Conservation (phyloP, 2,329 filamentous ascomycete genomes). For the Fusarium sp. region DNA sequence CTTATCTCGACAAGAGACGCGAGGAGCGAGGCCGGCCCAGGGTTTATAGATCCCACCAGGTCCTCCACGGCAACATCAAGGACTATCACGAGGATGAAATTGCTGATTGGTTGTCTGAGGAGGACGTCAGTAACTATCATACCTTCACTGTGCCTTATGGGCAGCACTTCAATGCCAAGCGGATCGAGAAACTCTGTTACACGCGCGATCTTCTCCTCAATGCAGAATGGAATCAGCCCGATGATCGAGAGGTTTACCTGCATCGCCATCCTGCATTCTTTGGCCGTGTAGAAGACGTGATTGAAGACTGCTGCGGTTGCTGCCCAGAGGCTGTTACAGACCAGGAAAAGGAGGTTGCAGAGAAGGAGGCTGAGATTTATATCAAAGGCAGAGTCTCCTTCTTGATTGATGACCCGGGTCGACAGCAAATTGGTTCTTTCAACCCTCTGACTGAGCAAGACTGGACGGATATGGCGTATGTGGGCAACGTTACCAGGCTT, state of each 20-base stretch:
- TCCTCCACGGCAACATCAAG: slow-evolving; percentile 77
- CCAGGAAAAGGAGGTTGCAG: slow-evolving; percentile 77
- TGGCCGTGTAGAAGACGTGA: slow-evolving; percentile 77
- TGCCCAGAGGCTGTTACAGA: slow-evolving; percentile 77
- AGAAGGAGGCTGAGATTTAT: slow-evolving; percentile 80
- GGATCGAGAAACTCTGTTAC: slow-evolving; percentile 85
- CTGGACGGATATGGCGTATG: slow-evolving; percentile 92
- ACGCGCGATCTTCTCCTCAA: slow-evolving; percentile 85
- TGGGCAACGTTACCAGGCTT: slow-evolving; percentile 80
- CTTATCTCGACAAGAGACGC: slow-evolving; percentile 77
- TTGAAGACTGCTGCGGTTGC: slow-evolving; percentile 83
- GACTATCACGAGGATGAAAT: slow-evolving; percentile 82
- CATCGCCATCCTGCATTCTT: slow-evolving; percentile 91
- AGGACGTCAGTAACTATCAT: slow-evolving; percentile 83
- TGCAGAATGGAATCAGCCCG: slow-evolving; percentile 84
- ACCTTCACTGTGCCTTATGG: slow-evolving; percentile 80
- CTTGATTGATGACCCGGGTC: slow-evolving; percentile 82
- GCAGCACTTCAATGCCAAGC: slow-evolving; percentile 69
- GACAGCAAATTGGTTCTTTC: slow-evolving; percentile 78
- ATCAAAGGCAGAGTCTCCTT: slow-evolving; percentile 80
- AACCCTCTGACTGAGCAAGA: slow-evolving; percentile 84
- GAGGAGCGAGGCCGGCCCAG: slow-evolving; percentile 76
- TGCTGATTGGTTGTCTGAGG: slow-evolving; percentile 82
- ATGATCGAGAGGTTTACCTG: slow-evolving; percentile 79
- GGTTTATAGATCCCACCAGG: slow-evolving; percentile 54